These are phyloP conservation scores for Calonectria ilicicola DNA, from an alignment of 2,329 filamentous ascomycete species.

Conservation along the genomic window DNA sequence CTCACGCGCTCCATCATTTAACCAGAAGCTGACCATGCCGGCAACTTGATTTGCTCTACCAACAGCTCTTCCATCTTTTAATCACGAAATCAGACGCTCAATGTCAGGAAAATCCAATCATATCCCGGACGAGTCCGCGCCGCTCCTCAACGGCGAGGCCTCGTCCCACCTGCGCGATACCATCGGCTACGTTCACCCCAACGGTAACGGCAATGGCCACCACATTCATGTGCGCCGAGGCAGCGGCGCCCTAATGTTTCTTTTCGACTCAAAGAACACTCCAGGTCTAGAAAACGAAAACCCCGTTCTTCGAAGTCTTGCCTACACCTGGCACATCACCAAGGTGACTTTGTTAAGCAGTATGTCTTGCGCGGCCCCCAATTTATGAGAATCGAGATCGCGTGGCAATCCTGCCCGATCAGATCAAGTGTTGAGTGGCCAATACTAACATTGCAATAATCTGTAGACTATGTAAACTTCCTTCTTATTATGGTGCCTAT, in stretches of 20 bases:
- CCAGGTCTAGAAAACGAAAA: constrained; percentile 65
- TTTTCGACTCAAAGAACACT: constrained; percentile 62
- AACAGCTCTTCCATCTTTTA: constrained; percentile 42
- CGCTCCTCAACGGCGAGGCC: constrained; percentile 54
- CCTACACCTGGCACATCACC: constrained; percentile 65
- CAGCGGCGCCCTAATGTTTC: constrained; percentile 50
- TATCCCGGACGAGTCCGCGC: constrained; percentile 52
- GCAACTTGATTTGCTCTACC: constrained; percentile 37
- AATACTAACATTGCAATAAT: constrained; percentile 14
- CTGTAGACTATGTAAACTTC: constrained; percentile 72
- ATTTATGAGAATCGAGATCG: background rate
- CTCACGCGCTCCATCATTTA: background rate
- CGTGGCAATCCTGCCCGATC: background rate
- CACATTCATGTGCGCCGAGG: constrained; percentile 38
- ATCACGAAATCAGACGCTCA: constrained; percentile 43
- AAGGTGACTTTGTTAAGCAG: constrained; percentile 71
- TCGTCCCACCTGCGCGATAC: constrained; percentile 37
- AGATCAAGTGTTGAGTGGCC: background rate
- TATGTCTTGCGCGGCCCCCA: constrained; percentile 51
- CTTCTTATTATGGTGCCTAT: constrained; percentile 80
- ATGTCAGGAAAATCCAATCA: constrained; percentile 46
- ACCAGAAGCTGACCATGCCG: constrained; percentile 46
- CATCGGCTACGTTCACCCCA: constrained; percentile 25
- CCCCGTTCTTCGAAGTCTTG: constrained; percentile 57
- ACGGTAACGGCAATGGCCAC: constrained; percentile 38